Conservation (phyloP, 1,284 basidiomycete species). For the Fistulinella staudtii region DNA sequence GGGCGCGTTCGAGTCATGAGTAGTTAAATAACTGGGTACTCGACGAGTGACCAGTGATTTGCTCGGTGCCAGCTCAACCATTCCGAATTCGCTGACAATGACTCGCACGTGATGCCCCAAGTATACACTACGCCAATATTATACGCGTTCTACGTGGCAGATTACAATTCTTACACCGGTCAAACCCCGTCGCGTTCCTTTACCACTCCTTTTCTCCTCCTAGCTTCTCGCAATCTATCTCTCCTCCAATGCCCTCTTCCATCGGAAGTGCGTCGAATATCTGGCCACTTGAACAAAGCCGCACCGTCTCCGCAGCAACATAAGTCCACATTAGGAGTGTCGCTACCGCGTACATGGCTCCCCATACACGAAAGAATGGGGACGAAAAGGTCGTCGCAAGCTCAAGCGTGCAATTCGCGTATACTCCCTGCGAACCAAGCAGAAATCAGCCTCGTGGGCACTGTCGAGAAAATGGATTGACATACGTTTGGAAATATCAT, state of each 20-base stretch:
- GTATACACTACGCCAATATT: no score
- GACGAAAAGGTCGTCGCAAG: conserved; percentile 51
- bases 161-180: no score
- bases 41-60: no score
- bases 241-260: conserved; percentile 26
- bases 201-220: not conserved
- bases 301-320: conserved; percentile 43
- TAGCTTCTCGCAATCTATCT: no score
- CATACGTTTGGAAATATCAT: conserved; percentile 60
- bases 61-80: no score
- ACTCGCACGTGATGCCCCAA: not conserved
- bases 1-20: not conserved
- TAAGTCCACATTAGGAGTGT: conserved; percentile 57
- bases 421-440: conserved; percentile 47
- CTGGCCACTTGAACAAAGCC: conserved; percentile 35
- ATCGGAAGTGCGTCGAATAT: conserved; percentile 46
- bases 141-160: no score
- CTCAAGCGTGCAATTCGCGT: conserved; percentile 58
- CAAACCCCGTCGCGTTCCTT: conserved; percentile 1
- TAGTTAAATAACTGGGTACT: no score
- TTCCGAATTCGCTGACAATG: not conserved
- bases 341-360: conserved; percentile 48
- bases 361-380: conserved; percentile 50
- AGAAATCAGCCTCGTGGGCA: conserved; percentile 4
- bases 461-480: conserved; percentile 6